Evolutionary conservation across 2,329 filamentous ascomycete genomes (phyloP).

Genomic region (Apiospora malaysiana): DNA sequence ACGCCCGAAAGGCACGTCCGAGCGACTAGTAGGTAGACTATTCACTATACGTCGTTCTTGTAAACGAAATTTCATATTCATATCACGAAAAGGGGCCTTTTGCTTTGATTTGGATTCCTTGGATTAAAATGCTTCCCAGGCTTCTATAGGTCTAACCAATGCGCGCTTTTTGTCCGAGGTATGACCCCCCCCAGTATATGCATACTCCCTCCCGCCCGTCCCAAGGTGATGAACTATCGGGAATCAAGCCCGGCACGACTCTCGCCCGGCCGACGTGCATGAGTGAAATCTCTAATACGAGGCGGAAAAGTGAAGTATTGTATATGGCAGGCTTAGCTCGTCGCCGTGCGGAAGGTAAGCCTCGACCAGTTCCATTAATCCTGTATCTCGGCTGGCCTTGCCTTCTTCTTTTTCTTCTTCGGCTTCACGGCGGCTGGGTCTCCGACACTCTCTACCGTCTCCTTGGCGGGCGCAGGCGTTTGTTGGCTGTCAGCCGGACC

Average conservation of each 20-base stretch:
- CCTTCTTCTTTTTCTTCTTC: conserved; percentile 58
- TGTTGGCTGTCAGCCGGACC: conserved; percentile 32
- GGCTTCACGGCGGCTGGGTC: conserved; percentile 40
- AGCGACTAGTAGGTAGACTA: neutral
- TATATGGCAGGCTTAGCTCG: neutral
- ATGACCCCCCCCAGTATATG: neutral
- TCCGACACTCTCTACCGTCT: conserved; percentile 24
- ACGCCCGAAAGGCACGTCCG: neutral
- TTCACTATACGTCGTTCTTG: too few relatives aligned
- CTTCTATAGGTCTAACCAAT: conserved; percentile 15
- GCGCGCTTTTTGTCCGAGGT: neutral
- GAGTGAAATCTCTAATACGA: neutral
- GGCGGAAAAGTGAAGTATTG: neutral
- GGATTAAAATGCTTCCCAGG: neutral
- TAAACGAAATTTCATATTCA: neutral
- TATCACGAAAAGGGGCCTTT: neutral
- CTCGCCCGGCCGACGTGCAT: neutral
- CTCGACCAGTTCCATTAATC: conserved; percentile 22
- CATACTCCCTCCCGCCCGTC: neutral
- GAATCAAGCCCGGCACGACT: neutral
- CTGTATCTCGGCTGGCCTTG: conserved; percentile 38
- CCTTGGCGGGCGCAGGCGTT: conserved; percentile 27
- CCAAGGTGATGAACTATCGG: neutral
- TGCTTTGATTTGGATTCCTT: neutral
- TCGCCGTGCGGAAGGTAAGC: neutral